Percentiles rank a stretch among this genome's conserved stretches.
Conservation (phyloP, 805 yeast genomes). For the Pichia californica region DNA sequence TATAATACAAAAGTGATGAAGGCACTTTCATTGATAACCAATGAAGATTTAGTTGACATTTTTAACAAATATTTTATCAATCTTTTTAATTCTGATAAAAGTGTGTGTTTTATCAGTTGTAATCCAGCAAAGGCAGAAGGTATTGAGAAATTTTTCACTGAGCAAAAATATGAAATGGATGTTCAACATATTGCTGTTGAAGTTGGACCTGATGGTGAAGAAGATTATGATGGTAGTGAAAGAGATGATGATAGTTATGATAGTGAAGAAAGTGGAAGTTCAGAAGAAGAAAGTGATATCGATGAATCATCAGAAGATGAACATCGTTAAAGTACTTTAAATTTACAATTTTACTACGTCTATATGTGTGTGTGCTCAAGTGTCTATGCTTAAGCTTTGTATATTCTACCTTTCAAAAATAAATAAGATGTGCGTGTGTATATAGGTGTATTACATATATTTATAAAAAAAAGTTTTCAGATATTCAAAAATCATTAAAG, state of each 20-base stretch:
- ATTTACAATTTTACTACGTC: too few relatives aligned
- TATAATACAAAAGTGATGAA: slow-evolving; percentile 50
- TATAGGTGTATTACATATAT: too few relatives aligned
- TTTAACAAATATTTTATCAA: slow-evolving; percentile 57
- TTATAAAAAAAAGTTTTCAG: too few relatives aligned
- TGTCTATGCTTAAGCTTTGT: too few relatives aligned
- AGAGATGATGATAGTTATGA: slow-evolving; percentile 22
- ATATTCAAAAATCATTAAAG: too few relatives aligned
- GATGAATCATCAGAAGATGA: slow-evolving; percentile 6
- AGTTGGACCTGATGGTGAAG: slow-evolving; percentile 21
- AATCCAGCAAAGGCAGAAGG: slow-evolving; percentile 57
- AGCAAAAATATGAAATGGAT: slow-evolving; percentile 51
- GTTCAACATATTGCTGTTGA: slow-evolving; percentile 44
- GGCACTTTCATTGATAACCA: slow-evolving; percentile 45
- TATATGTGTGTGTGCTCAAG: too few relatives aligned
- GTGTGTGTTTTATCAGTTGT: slow-evolving; percentile 64
- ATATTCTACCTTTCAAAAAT: too few relatives aligned
- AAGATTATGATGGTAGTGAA: slow-evolving; percentile 26
- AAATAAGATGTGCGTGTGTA: too few relatives aligned
- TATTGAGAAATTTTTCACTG: slow-evolving; percentile 40
- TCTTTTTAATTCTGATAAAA: slow-evolving; percentile 50
- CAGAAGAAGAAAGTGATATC: slow-evolving; percentile 11
- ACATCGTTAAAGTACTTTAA: too few relatives aligned
- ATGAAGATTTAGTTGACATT: slow-evolving; percentile 42
- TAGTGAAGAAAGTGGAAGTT: slow-evolving; percentile 16